Evolutionary conservation across 495 filamentous ascomycete species (phyloP), one percentile per base, ranked within the genome.

Genomic region (Penicillium flavigenum): DNA sequence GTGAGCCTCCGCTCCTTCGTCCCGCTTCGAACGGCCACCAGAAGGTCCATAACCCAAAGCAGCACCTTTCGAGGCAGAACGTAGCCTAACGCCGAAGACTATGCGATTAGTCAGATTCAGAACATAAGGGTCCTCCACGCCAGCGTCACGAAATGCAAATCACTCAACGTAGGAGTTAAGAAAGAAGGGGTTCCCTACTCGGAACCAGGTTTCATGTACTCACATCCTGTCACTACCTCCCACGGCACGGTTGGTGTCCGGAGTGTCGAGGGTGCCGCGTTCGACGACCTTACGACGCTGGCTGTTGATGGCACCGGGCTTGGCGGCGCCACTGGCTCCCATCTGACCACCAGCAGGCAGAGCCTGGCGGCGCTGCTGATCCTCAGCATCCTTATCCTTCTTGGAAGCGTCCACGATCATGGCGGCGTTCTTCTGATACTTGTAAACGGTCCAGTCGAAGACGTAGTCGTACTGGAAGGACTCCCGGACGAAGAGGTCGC

Each of bases 381-480:
- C 86, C 27, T 91, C 87, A 5, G 88, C 82, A 46, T 91, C 86
- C 68, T 90, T 88, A 50, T 86, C 85, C 71, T 87, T 84, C 68
- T 88, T 86, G 58, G 80, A 85, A 51, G 86, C 85, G 63, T 92
- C 87, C 48, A 88, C 88, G 67, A 93, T 91, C 68, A 91, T 90
- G 70, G 91, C 88, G 36, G 91, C 91, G 65, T 98, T 98, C 88
- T 98, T 98, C 82, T 98, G 95, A 81, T 99, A 99, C 83, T 98
- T 99, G 84, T 99, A 98, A 69, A 99, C 95, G 57, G 95, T 99
- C 95, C 95, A 99, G 76, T 99, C 95, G 71, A 99, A 99, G 65
- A 99, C 95, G 64, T 99, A 98, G 75, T 99, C 95, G 70, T 99
- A 99, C 77, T 99, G 95, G 86, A 99, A 99, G 26, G 92, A 94